phyloP scores from a whole-genome alignment of 345 rosid species.

The Arabidopsis thaliana region DNA sequence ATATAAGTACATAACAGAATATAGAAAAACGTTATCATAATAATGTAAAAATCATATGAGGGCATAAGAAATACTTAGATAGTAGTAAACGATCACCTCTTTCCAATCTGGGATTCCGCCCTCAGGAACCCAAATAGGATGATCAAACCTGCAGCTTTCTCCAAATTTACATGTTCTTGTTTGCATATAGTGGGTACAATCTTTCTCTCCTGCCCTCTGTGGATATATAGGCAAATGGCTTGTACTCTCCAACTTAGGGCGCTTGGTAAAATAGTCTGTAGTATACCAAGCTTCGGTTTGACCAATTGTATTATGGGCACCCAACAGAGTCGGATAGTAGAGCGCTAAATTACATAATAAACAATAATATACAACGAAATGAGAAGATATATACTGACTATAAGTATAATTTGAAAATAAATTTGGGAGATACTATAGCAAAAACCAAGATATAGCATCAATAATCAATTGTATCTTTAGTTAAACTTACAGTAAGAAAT shows the following conservation, averaged over 20 bases:
- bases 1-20: constrained; percentile 32
- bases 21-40: constrained; percentile 17
- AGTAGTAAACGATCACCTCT: constrained; percentile 92
- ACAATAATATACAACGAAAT: constrained; percentile 56
- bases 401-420: constrained; percentile 51
- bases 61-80: constrained; percentile 49
- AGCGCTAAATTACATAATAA: constrained; percentile 86
- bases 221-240: constrained; percentile 90
- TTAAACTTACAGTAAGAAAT: constrained; percentile 26
- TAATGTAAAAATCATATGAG: constrained; percentile 35
- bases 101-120: constrained; percentile 99
- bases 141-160: constrained; percentile 98
- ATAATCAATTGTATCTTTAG: constrained; percentile 28
- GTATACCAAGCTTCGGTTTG: constrained; percentile 96
- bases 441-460: constrained; percentile 36
- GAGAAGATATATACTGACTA: constrained; percentile 56
- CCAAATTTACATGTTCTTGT: constrained; percentile 99
- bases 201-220: constrained; percentile 97
- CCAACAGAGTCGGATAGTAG: constrained; percentile 83
- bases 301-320: constrained; percentile 84
- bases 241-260: constrained; percentile 84
- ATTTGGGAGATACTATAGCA: constrained; percentile 36
- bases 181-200: constrained; percentile 99
- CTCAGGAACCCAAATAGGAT: constrained; percentile 99
- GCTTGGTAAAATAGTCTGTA: constrained; percentile 78